A percentile compares a stretch with the other conserved stretches of the same genome.
Evolutionary conservation across 148 eudicot species (phyloP).

Genomic region (Fagopyrum esculentum): DNA sequence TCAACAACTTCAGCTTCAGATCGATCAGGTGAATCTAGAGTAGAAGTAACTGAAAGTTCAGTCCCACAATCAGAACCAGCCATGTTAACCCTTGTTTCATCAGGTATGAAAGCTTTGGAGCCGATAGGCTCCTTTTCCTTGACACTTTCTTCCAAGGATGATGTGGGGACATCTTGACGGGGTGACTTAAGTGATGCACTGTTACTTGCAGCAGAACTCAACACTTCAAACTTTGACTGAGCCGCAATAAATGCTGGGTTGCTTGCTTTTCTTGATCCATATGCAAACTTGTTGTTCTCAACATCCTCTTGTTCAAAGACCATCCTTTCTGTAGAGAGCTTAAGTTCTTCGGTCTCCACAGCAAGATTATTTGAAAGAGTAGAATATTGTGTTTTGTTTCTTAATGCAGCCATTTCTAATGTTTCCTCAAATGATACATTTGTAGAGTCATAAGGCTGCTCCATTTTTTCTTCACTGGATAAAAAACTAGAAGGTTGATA

Average conservation of each 20-base stretch:
- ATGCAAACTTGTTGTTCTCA: slow-evolving; percentile 44
- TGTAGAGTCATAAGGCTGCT: slow-evolving; percentile 14
- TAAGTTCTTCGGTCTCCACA: slow-evolving; percentile 36
- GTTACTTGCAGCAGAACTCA: slow-evolving; percentile 34
- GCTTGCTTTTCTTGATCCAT: slow-evolving; percentile 50
- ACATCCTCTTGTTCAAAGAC: slow-evolving; percentile 50
- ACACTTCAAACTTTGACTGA: slow-evolving; percentile 63
- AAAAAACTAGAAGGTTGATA: slow-evolving; percentile 17
- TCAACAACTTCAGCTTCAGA: slow-evolving; percentile 37
- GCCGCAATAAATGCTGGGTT: slow-evolving; percentile 69
- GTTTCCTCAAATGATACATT: not conserved
- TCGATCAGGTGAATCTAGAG: slow-evolving; percentile 82
- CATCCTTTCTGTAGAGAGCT: slow-evolving; percentile 29
- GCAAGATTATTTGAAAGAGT: slow-evolving; percentile 22
- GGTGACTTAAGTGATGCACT: slow-evolving; percentile 23
- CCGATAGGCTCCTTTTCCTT: slow-evolving; percentile 24
- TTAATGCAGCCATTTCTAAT: slow-evolving; percentile 24
- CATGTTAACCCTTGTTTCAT: slow-evolving; percentile 25
- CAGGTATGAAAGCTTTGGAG: slow-evolving; percentile 25
- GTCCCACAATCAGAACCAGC: slow-evolving; percentile 89
- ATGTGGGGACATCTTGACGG: slow-evolving; percentile 23
- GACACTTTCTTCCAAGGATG: slow-evolving; percentile 28
- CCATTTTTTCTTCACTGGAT: slow-evolving; percentile 20
- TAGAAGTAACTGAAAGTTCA: slow-evolving; percentile 78
- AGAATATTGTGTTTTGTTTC: slow-evolving; percentile 18